These are phyloP conservation scores for Allium sativum DNA, from an alignment of 106 monocot genomes.

Conservation along the genomic window DNA sequence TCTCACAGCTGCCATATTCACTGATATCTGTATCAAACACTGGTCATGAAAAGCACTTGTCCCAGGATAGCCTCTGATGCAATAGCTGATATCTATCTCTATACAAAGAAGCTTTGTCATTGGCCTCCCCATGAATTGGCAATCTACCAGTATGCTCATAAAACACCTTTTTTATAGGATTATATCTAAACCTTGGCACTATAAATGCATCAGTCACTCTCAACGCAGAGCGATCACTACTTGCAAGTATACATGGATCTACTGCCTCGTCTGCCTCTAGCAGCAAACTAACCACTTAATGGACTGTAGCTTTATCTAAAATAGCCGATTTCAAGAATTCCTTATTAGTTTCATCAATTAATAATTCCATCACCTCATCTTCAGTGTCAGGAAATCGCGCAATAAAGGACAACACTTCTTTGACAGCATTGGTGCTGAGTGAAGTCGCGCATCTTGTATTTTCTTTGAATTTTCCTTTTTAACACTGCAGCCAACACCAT, in stretches of 20 bases:
- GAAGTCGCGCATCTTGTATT: conserved; percentile 74
- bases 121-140: conserved; percentile 69
- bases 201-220: conserved; percentile 72
- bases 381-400: conserved; percentile 65
- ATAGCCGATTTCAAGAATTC: conserved; percentile 36
- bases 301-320: conserved; percentile 54
- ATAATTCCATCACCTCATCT: conserved; percentile 83
- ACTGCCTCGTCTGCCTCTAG: conserved; percentile 63
- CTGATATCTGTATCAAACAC: conserved; percentile 49
- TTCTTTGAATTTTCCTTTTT: conserved; percentile 60
- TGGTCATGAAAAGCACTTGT: conserved; percentile 74
- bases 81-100: conserved; percentile 76
- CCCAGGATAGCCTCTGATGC: conserved; percentile 78
- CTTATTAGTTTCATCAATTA: conserved; percentile 51
- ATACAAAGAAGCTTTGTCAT: conserved; percentile 71
- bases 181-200: conserved; percentile 64
- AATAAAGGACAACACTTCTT: conserved; percentile 56
- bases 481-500: conserved; percentile 3
- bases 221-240: conserved; percentile 35
- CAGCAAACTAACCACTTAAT: conserved; percentile 38
- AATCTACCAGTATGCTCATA: conserved; percentile 80
- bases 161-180: conserved; percentile 75
- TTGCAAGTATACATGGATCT: conserved; percentile 17
- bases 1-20: conserved; percentile 58
- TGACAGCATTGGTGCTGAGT: conserved; percentile 75